A percentile compares a stretch with the other conserved stretches of the same genome.
phyloP scores from a whole-genome alignment of 2,329 filamentous ascomycete genomes.

The Colletotrichum tofieldiae region DNA sequence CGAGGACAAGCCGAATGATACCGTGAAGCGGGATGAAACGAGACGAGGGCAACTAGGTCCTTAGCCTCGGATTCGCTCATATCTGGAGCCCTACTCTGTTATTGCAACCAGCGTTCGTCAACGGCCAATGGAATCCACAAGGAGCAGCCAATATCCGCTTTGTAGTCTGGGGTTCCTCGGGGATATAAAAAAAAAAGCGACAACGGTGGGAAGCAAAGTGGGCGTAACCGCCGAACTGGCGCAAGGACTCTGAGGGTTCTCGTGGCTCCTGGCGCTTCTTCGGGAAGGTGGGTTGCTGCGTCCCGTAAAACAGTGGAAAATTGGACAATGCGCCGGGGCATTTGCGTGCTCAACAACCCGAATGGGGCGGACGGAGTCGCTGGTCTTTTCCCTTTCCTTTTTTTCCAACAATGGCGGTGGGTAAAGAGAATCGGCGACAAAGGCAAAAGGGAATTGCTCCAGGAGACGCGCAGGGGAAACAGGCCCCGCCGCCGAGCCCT shows the following conservation, averaged over 20 bases:
- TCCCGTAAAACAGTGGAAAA: background rate
- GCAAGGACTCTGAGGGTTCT: background rate
- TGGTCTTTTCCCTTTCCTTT: background rate
- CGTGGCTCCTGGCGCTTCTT: background rate
- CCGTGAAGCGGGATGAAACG: background rate
- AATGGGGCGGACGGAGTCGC: background rate
- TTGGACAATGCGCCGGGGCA: background rate
- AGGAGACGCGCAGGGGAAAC: constrained; percentile 30
- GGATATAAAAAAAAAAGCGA: background rate
- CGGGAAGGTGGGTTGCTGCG: background rate
- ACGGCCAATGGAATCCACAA: background rate
- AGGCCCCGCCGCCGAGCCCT: constrained; percentile 20
- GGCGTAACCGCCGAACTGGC: background rate
- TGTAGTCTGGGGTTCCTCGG: background rate
- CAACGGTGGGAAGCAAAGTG: background rate
- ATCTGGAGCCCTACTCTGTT: background rate
- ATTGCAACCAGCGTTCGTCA: background rate
- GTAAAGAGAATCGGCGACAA: no score
- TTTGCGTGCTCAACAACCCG: constrained; percentile 1
- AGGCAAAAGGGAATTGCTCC: constrained; percentile 9
- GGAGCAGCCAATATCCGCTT: background rate
- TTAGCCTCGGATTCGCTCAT: background rate
- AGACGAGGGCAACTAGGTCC: background rate
- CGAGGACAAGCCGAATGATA: background rate
- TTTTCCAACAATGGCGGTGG: background rate